Conservation (phyloP, 371 early-diverging fungal genomes). For the Mortierella sp. region DNA sequence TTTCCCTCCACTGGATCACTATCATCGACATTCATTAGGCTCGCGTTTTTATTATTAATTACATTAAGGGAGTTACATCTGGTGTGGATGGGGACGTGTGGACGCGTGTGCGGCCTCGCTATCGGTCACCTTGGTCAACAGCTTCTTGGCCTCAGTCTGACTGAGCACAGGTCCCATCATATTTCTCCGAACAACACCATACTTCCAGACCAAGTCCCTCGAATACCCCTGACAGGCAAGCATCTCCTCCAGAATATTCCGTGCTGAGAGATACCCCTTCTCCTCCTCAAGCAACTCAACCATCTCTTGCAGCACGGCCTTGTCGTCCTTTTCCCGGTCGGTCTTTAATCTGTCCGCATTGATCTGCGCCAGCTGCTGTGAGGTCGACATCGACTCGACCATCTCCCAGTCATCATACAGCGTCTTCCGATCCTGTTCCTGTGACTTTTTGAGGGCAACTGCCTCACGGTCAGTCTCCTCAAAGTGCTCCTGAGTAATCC, state of each 20-base stretch:
- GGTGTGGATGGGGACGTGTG: not conserved
- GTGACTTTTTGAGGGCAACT: not conserved
- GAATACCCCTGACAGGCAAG: slow-evolving; percentile 32
- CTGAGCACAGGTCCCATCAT: slow-evolving; percentile 37
- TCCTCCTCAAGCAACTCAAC: slow-evolving; percentile 21
- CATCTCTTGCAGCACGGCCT: slow-evolving; percentile 15
- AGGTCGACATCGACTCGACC: not conserved
- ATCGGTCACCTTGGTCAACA: slow-evolving; percentile 28
- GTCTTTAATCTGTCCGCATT: not conserved
- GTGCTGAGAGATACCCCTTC: slow-evolving; percentile 29
- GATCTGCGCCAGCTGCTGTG: not conserved
- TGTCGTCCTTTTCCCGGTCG: slow-evolving; percentile 16
- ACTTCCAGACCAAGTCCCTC: slow-evolving; percentile 44
- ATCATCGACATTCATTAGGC: not conserved
- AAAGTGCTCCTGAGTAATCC: slow-evolving; percentile 29
- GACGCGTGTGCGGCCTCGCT: slow-evolving; percentile 20
- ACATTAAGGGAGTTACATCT: not conserved
- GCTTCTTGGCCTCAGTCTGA: slow-evolving; percentile 12
- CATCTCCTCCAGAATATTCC: slow-evolving; percentile 51
- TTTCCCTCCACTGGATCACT: not conserved
- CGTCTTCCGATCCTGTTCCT: not conserved
- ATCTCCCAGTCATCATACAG: slow-evolving; percentile 25
- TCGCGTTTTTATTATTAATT: not conserved
- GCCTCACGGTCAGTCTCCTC: not conserved
- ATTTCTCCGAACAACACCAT: slow-evolving; percentile 32